Evolutionary conservation across 2,329 filamentous ascomycete genomes (phyloP).

Genomic region (Stachybotrys chartarum): DNA sequence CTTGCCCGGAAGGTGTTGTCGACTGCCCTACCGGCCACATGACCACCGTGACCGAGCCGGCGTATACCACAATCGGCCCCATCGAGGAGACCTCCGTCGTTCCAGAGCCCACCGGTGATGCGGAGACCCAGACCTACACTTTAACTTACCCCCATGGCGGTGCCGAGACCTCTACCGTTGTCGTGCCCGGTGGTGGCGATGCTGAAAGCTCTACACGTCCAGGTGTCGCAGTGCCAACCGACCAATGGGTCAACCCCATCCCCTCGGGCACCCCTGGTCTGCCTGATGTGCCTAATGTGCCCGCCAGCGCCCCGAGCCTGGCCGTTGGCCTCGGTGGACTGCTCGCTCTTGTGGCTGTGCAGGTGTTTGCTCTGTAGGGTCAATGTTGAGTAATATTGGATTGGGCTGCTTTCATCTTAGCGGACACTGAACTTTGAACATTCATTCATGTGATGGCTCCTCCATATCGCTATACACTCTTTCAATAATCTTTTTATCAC

Average conservation of each 20-base stretch:
- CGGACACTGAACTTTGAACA: not conserved
- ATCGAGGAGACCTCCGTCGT: slow-evolving; percentile 7
- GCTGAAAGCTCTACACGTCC: not conserved
- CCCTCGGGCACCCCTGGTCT: slow-evolving; percentile 1
- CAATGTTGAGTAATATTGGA: not conserved
- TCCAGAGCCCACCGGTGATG: not conserved
- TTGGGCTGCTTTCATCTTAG: not conserved
- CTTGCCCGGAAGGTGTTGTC: slow-evolving; percentile 41
- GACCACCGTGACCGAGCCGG: slow-evolving; percentile 20
- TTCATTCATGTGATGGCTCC: not conserved
- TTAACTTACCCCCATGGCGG: slow-evolving; percentile 25
- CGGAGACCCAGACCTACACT: slow-evolving; percentile 26
- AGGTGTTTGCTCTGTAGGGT: slow-evolving; percentile 19
- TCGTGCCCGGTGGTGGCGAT: not conserved
- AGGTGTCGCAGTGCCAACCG: slow-evolving; percentile 8
- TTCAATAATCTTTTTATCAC: not conserved
- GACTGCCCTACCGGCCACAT: slow-evolving; percentile 35
- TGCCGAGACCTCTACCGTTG: slow-evolving; percentile 1
- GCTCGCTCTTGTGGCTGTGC: slow-evolving; percentile 16
- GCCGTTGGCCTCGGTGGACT: slow-evolving; percentile 16
- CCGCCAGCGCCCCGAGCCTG: slow-evolving; percentile 33
- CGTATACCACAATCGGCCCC: slow-evolving; percentile 31
- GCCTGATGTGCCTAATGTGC: slow-evolving; percentile 17
- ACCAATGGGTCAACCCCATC: not conserved
- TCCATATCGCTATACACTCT: not conserved